Conservation (phyloP, 495 filamentous ascomycete species). For the Margaritispora aquatica region DNA sequence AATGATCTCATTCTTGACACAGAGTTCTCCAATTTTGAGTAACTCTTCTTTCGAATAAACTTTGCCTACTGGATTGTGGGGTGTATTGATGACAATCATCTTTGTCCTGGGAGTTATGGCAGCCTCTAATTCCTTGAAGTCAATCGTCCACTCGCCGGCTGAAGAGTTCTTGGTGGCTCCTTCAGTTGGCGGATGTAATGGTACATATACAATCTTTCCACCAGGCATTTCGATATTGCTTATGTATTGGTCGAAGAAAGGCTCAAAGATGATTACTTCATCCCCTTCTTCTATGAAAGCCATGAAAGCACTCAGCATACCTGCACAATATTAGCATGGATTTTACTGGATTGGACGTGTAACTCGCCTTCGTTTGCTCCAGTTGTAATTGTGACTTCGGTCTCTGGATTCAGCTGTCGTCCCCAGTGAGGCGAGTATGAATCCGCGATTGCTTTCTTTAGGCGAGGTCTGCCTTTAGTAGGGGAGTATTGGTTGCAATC, state of each 20-base stretch:
- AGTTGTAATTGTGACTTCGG: slow-evolving; percentile 90
- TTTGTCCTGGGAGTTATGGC: slow-evolving; percentile 82
- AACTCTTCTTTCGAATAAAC: slow-evolving; percentile 82
- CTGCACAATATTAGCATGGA: slow-evolving; percentile 13
- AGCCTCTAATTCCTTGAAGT: slow-evolving; percentile 75
- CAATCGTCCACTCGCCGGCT: slow-evolving; percentile 80
- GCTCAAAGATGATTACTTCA: slow-evolving; percentile 97
- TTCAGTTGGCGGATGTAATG: slow-evolving; percentile 82
- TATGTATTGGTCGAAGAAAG: slow-evolving; percentile 98
- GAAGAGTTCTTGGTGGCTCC: slow-evolving; percentile 73
- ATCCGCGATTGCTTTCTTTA: slow-evolving; percentile 86
- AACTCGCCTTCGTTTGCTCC: slow-evolving; percentile 82
- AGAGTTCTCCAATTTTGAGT: slow-evolving; percentile 80
- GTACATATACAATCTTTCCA: slow-evolving; percentile 88
- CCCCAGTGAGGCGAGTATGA: slow-evolving; percentile 86
- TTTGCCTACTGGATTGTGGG: slow-evolving; percentile 96
- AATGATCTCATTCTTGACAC: slow-evolving; percentile 87
- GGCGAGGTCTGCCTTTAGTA: slow-evolving; percentile 81
- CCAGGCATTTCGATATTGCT: slow-evolving; percentile 97
- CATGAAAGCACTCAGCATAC: slow-evolving; percentile 95
- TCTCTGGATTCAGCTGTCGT: slow-evolving; percentile 72
- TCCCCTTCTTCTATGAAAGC: slow-evolving; percentile 90
- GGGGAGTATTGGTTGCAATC: slow-evolving; percentile 99
- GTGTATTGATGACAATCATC: slow-evolving; percentile 86
- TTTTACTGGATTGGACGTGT: slow-evolving; percentile 7